Base-by-base conservation (phyloP, 257 asterid genomes). In the Marsdenia floribunda region DNA sequence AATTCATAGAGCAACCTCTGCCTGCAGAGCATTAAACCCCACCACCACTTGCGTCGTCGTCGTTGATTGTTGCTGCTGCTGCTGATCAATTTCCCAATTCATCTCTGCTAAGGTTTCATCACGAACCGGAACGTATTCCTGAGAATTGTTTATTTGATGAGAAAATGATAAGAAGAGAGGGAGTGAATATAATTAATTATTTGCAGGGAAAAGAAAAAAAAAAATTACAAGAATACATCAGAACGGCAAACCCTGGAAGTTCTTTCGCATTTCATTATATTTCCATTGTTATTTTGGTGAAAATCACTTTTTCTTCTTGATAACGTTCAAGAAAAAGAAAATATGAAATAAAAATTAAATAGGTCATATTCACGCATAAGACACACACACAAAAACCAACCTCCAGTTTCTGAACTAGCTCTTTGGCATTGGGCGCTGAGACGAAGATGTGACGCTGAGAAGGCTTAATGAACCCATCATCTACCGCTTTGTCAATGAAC, bases 401-500 rank as follows among this genome's bases (percentile, higher is more conserved):
- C 93, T 90, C 96, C 13, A 90, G 90, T 81, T 90, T 88, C 76
- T 88, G 91, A 16, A 88, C 86, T 6, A 90, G 84, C 24, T 88
- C 90, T 67, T 85, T 88, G 73, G 95, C 87, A 74, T 82, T 84
- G 21, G 93, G 83, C 14, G 93, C 96, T 19, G 90, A 89, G 22
- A 91, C 89, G 74, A 91, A 83, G 73, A 91, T 86, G 82, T 86
- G 82, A 19, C 96, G 90, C 83, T 88, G 87, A 54, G 82, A 84
- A 21, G 91, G 88, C 82, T 84, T 78, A 19, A 91, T 89, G 86
- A 91, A 91, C 4, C 92, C 97, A 74, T 89, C 97, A 16, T 89
- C 97, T 53, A 91, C 97, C 29, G 90, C 97, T 81, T 89, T 91
- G 81, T 91, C 97, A 5, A 91, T 86, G 87, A 91, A 91, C 73